phyloP scores from a whole-genome alignment of 2,329 filamentous ascomycete species.

The Cytospora chrysosperma region DNA sequence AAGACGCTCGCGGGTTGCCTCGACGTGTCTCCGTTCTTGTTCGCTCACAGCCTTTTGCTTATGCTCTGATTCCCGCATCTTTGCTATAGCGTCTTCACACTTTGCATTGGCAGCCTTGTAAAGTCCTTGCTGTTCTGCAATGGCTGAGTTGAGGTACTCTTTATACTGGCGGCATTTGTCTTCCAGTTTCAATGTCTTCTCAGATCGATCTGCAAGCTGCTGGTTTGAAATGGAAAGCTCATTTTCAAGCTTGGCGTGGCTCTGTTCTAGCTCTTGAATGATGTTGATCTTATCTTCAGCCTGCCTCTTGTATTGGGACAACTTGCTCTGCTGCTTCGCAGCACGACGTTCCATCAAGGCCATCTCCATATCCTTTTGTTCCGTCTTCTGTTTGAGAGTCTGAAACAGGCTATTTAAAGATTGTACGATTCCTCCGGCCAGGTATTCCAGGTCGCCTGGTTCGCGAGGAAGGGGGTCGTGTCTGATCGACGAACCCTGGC shows the following conservation, averaged over 20 bases:
- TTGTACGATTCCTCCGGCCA: constrained; percentile 9
- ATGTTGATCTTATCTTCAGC: background rate
- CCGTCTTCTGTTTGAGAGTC: background rate
- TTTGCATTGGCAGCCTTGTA: constrained; percentile 36
- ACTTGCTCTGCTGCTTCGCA: background rate
- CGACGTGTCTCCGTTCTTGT: constrained; percentile 33
- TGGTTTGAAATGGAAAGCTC: constrained; percentile 30
- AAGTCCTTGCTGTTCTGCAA: constrained; percentile 46
- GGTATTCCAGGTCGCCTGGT: background rate
- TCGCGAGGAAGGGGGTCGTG: background rate
- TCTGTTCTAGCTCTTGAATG: constrained; percentile 29
- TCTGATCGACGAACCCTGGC: background rate
- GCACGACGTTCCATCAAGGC: constrained; percentile 6
- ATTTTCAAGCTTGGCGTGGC: constrained; percentile 29
- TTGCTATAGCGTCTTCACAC: constrained; percentile 35
- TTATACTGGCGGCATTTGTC: constrained; percentile 38
- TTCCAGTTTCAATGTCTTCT: constrained; percentile 33
- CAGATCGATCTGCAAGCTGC: constrained; percentile 32
- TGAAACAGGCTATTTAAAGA: constrained; percentile 9
- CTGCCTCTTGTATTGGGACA: constrained; percentile 10
- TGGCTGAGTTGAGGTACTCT: constrained; percentile 44
- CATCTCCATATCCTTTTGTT: constrained; percentile 7
- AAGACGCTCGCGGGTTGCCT: constrained; percentile 35
- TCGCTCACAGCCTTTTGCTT: constrained; percentile 28
- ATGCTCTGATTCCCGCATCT: constrained; percentile 36